Evolutionary conservation across 352 stramenopile genomes (phyloP).

Genomic region (Phytophthora tentaculata): DNA sequence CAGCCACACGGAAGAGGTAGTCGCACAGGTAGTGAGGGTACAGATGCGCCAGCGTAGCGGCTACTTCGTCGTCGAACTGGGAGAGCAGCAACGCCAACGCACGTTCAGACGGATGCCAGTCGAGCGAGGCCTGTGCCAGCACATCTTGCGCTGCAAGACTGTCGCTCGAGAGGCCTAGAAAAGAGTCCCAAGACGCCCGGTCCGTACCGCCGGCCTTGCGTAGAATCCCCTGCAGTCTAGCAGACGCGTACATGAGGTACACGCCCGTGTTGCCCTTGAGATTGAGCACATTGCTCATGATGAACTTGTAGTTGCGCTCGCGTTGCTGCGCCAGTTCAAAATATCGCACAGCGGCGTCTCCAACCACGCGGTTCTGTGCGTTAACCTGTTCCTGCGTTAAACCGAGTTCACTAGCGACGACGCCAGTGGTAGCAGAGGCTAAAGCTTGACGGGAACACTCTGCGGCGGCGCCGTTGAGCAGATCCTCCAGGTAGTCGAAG

Average conservation of each 20-base stretch:
- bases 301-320: conserved; percentile 88
- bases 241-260: conserved; percentile 85
- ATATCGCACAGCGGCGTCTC: conserved; percentile 81
- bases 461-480: conserved; percentile 66
- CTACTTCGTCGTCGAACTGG: conserved; percentile 85
- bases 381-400: conserved; percentile 34
- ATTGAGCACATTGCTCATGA: conserved; percentile 82
- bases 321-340: conserved; percentile 87
- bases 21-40: conserved; percentile 82
- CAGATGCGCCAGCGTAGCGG: conserved; percentile 57
- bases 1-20: conserved; percentile 82
- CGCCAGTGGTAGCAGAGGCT: conserved; percentile 37
- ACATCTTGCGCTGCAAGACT: conserved; percentile 38
- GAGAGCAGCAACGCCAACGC: conserved; percentile 72
- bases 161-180: conserved; percentile 40
- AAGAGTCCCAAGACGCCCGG: conserved; percentile 20
- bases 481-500: conserved; percentile 78
- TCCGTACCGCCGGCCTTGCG: conserved; percentile 52
- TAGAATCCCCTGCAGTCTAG: conserved; percentile 75
- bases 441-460: conserved; percentile 75
- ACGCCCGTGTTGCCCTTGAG: conserved; percentile 86
- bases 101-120: conserved; percentile 77
- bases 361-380: conserved; percentile 59
- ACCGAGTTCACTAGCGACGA: conserved; percentile 28
- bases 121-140: conserved; percentile 44